These are phyloP conservation scores for Euryodendron excelsum DNA, from an alignment of 148 eudicot genomes.

Conservation along the genomic window DNA sequence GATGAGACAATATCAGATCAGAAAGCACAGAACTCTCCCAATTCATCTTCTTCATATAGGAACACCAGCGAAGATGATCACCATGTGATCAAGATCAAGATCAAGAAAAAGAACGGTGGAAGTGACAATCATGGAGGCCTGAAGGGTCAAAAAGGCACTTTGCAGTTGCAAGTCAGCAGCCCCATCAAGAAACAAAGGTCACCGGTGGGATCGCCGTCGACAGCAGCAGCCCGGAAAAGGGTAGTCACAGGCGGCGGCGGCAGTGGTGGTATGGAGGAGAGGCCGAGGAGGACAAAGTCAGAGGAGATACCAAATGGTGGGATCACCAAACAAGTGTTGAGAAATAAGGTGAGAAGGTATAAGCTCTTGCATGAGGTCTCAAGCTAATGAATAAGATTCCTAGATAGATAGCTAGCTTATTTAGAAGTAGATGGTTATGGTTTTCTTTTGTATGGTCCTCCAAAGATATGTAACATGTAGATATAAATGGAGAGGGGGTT, in stretches of 20 bases:
- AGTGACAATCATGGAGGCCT: conserved; percentile 1
- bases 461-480: background rate
- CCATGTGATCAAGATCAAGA: conserved; percentile 17
- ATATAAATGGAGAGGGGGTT: background rate
- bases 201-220: conserved; percentile 20
- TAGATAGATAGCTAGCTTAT: background rate
- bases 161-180: conserved; percentile 24
- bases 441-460: no score
- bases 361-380: conserved; percentile 70
- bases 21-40: conserved; percentile 20
- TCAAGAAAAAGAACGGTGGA: conserved; percentile 4
- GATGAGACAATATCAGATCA: conserved; percentile 21
- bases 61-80: conserved; percentile 21
- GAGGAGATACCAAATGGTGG: conserved; percentile 35
- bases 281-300: conserved; percentile 44
- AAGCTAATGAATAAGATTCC: conserved; percentile 17
- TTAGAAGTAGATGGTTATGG: background rate
- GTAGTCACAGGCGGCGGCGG: conserved; percentile 19
- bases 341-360: conserved; percentile 70
- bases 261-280: conserved; percentile 14
- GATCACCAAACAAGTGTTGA: conserved; percentile 48
- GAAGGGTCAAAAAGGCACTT: conserved; percentile 16
- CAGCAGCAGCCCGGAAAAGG: conserved; percentile 31
- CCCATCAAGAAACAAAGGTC: conserved; percentile 44
- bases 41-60: conserved; percentile 35